Conservation (phyloP, 1,284 basidiomycete species). For the Gomphus bonarii region DNA sequence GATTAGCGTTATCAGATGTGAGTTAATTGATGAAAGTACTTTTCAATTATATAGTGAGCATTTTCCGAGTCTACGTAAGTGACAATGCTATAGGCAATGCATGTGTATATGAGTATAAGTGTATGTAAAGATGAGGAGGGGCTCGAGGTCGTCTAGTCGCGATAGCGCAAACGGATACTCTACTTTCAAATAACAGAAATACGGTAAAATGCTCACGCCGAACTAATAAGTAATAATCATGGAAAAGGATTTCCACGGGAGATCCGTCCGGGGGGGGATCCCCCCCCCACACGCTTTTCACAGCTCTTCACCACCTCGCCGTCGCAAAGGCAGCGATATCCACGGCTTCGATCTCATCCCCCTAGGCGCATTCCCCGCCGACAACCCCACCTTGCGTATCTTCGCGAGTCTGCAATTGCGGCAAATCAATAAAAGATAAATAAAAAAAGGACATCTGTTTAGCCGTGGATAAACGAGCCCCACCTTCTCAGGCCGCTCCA, state of each 20-base stretch:
- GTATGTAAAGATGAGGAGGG: no score
- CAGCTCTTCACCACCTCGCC: constrained; percentile 22
- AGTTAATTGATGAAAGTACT: not conserved
- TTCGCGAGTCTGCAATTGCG: constrained; percentile 27
- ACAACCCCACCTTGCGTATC: constrained; percentile 26
- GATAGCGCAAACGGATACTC: not conserved
- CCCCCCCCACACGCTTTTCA: not conserved
- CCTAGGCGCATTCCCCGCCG: constrained; percentile 14
- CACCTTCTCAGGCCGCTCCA: constrained; percentile 55
- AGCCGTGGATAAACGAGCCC: constrained; percentile 1
- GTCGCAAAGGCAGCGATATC: constrained; percentile 49
- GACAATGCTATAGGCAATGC: no score
- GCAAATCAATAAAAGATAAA: no score
- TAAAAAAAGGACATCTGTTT: not conserved
- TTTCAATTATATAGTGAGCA: not conserved
- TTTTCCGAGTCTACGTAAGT: no score
- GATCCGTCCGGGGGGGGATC: no score
- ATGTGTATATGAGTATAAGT: no score
- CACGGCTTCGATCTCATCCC: constrained; percentile 27
- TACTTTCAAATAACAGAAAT: not conserved
- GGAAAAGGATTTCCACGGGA: no score
- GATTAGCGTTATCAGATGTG: not conserved
- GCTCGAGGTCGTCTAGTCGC: not conserved
- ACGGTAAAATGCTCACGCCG: not conserved
- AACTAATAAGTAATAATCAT: no score